Evolutionary conservation across 2,329 filamentous ascomycete genomes (phyloP), one percentile per base, ranked within the genome.

Genomic region (Fusarium sp.): DNA sequence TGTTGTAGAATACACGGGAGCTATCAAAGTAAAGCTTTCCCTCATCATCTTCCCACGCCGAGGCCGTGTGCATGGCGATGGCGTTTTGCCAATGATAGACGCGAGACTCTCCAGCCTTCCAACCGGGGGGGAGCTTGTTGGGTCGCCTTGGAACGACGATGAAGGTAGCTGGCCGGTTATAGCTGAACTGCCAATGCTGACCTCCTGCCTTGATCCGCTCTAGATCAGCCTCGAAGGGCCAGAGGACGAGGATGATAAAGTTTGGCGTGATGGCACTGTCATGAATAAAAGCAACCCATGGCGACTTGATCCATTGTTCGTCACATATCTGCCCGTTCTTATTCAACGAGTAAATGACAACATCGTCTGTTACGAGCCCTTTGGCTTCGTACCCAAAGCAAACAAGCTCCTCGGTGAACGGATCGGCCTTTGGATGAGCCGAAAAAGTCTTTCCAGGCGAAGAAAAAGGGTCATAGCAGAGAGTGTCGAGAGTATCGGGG

Each of bases 301-400:
- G 68, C 0, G 63, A 59, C 6, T 71, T 15, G 6, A 70, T 56
- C 68, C 68, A 71, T n/a, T 64, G 59, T 16, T 70, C 68, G 10
- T 71, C 60, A 7, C 62, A 53, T 4, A 52, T 62, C 0, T 62
- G 23, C 0, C 68, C 66, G 0, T 65, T 7, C 1, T 41, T 27
- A 12, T 67, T 55, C 0, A 71, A 50, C 0, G 51, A 12, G 40
- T 70, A 71, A 3, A 67, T 40, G 7, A 67, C 60, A 9, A 70
- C 62, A 8, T 71, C 66, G 2, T 9, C 53, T 1, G 63, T 70
- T 1, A 6, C 66, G 7, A 71, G 18, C 0, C 66, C 68, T 12
- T 70, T 71, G 7, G 68, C 68, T n/a, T 71, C 62, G 2, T 70
- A 70, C 0, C 68, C 68, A 11, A n/a, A 70, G 1, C 60, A 59